These are phyloP conservation scores for Coccomyxa sp. DNA, from an alignment of 139 green algal species.

Conservation along the genomic window DNA sequence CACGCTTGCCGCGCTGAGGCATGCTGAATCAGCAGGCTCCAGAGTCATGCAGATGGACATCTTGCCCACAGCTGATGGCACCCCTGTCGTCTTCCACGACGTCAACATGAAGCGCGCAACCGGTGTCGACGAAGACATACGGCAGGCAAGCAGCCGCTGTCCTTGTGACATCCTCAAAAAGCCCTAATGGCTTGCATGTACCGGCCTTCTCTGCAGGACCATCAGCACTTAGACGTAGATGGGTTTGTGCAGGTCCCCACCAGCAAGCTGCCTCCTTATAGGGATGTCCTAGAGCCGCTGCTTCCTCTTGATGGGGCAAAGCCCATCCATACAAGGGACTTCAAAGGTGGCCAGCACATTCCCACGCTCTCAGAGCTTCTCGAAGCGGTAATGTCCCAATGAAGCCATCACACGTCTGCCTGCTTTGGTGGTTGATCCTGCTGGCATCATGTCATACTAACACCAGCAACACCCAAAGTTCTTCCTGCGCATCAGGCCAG, in stretches of 20 bases:
- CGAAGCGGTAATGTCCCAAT: background rate
- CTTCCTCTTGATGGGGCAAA: background rate
- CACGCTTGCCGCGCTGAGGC: background rate
- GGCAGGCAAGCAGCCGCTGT: background rate
- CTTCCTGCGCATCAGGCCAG: background rate
- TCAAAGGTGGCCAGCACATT: constrained; percentile 1
- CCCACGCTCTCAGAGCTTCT: background rate
- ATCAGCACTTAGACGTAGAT: too few relatives aligned
- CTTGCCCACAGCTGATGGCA: background rate
- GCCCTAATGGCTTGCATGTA: too few relatives aligned
- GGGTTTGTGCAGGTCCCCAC: background rate
- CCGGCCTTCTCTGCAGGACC: too few relatives aligned
- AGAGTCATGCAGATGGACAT: constrained; percentile 6
- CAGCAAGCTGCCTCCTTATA: background rate
- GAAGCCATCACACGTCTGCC: background rate
- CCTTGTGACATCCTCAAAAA: background rate
- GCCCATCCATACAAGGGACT: background rate
- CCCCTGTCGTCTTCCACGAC: background rate
- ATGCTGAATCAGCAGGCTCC: background rate
- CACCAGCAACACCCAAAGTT: background rate
- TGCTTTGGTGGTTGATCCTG: too few relatives aligned
- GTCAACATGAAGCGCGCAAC: background rate
- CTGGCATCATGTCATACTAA: too few relatives aligned
- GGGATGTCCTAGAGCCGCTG: background rate
- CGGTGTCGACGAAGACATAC: background rate